Percentiles rank a stretch among this genome's conserved stretches.
Evolutionary conservation across 371 early-diverging fungal genomes (phyloP).

Genomic region (Rhizomucor miehei): DNA sequence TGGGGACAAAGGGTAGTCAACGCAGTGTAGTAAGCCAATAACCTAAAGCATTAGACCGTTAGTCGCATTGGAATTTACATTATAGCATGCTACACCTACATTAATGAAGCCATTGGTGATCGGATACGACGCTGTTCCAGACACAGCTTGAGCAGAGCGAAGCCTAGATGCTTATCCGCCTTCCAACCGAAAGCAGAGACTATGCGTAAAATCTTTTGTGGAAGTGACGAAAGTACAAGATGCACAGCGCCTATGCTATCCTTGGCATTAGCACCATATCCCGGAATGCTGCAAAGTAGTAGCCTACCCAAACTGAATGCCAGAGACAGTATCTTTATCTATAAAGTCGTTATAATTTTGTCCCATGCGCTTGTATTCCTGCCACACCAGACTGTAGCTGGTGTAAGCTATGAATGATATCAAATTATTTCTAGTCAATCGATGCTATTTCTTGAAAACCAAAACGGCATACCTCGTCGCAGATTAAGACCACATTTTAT

Average conservation of each 20-base stretch:
- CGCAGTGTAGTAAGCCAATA: slow-evolving; percentile 46
- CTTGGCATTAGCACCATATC: neutral
- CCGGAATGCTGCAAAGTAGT: neutral
- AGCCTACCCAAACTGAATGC: slow-evolving; percentile 51
- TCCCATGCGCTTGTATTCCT: slow-evolving; percentile 53
- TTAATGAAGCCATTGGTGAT: slow-evolving; percentile 61
- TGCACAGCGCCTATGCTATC: slow-evolving; percentile 63
- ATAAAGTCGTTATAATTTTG: slow-evolving; percentile 45
- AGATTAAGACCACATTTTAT: slow-evolving; percentile 64
- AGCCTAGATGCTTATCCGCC: slow-evolving; percentile 62
- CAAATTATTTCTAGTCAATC: neutral
- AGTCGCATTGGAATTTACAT: neutral
- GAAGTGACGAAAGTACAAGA: slow-evolving; percentile 56
- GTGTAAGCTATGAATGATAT: slow-evolving; percentile 31
- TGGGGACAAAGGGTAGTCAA: slow-evolving; percentile 46
- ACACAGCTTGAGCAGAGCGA: slow-evolving; percentile 53
- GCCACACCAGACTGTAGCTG: slow-evolving; percentile 53
- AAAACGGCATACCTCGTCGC: slow-evolving; percentile 48
- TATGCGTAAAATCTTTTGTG: slow-evolving; percentile 58
- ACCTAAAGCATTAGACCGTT: slow-evolving; percentile 14
- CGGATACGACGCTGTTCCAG: slow-evolving; percentile 57
- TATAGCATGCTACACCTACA: slow-evolving; percentile 29
- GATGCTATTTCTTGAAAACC: neutral
- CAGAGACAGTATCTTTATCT: slow-evolving; percentile 49
- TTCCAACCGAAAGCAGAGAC: slow-evolving; percentile 65